Percentiles rank a stretch among this genome's conserved stretches.
These are phyloP conservation scores for Scolecobasidium constrictum DNA, from an alignment of 2,329 filamentous ascomycete species.

Conservation along the genomic window DNA sequence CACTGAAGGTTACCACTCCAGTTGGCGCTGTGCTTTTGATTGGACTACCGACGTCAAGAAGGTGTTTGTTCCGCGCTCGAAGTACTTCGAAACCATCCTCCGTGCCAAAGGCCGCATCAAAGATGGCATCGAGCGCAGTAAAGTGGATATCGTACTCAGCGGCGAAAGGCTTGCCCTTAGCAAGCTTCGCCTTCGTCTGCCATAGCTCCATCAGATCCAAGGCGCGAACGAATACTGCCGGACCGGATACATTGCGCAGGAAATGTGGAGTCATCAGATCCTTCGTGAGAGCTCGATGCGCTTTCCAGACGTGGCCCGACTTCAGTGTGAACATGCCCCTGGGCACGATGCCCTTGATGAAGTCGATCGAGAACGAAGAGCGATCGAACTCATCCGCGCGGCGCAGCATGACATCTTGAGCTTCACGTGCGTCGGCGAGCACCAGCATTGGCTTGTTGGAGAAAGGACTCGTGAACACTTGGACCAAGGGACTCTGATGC, in stretches of 20 bases:
- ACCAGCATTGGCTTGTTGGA: too few species aligned
- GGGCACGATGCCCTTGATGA: neutral
- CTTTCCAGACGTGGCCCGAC: neutral
- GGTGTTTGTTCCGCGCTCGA: constrained; percentile 15
- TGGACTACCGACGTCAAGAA: constrained; percentile 12
- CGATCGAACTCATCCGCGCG: neutral
- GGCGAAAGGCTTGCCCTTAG: constrained; percentile 26
- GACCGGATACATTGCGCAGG: neutral
- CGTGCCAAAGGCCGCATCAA: constrained; percentile 25
- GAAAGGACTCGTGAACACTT: neutral
- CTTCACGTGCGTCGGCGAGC: neutral
- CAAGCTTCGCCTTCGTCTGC: too few species aligned
- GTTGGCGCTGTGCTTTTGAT: constrained; percentile 11
- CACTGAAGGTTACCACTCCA: constrained; percentile 12
- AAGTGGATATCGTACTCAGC: constrained; percentile 24
- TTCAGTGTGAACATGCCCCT: neutral
- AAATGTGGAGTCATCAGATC: neutral
- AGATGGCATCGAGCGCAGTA: constrained; percentile 28
- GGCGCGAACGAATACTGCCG: neutral
- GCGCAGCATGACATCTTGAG: neutral
- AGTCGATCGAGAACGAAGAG: neutral
- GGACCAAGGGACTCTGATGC: neutral
- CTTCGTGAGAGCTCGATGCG: neutral
- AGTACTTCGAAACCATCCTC: constrained; percentile 12
- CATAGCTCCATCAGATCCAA: neutral